phyloP scores from a whole-genome alignment of 257 asterid genomes.

The Solanum medicagineum region DNA sequence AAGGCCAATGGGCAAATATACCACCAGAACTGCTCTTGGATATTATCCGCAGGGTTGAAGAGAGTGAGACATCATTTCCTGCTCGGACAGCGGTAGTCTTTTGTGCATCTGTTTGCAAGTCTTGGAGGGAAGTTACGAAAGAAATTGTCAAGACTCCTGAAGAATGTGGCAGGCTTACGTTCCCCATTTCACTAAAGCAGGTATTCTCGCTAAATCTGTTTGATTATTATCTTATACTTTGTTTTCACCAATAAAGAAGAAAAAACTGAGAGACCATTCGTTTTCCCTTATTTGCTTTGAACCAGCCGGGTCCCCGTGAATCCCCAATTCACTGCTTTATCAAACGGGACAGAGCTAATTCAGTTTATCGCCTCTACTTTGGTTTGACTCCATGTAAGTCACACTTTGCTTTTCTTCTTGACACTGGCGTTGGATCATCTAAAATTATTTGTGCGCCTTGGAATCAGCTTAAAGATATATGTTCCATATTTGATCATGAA shows the following conservation, averaged over 20 bases:
- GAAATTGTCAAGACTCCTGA: slow-evolving; percentile 19
- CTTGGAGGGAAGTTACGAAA: slow-evolving; percentile 16
- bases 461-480: background rate
- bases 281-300: background rate
- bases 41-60: slow-evolving; percentile 16
- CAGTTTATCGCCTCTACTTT: slow-evolving; percentile 56
- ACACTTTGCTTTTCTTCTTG: background rate
- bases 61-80: slow-evolving; percentile 15
- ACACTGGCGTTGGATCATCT: background rate
- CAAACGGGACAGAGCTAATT: slow-evolving; percentile 70
- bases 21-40: slow-evolving; percentile 22
- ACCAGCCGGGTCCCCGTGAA: slow-evolving; percentile 92
- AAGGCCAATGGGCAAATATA: slow-evolving; percentile 17
- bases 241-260: background rate
- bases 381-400: slow-evolving; percentile 88
- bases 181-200: slow-evolving; percentile 22
- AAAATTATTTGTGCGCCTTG: background rate
- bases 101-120: slow-evolving; percentile 19
- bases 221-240: background rate
- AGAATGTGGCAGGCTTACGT: slow-evolving; percentile 17
- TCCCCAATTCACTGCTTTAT: slow-evolving; percentile 86
- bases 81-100: slow-evolving; percentile 9
- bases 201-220: background rate
- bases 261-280: background rate
- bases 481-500: background rate